Percentiles rank a stretch among this genome's conserved stretches.
Evolutionary conservation across 116 monocot genomes (phyloP).

Genomic region (Phalaenopsis hybrid): DNA sequence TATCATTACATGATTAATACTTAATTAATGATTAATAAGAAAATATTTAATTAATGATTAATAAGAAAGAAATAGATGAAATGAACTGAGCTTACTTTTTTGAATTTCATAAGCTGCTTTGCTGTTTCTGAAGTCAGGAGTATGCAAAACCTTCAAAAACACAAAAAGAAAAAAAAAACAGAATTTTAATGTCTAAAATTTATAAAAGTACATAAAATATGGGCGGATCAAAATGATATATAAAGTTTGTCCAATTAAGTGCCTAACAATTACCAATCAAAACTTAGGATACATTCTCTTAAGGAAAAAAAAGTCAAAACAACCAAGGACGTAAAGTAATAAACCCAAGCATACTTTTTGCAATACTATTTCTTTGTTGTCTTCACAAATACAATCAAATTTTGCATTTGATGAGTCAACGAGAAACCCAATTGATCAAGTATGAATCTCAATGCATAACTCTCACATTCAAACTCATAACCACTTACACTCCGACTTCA

Average conservation of each 20-base stretch:
- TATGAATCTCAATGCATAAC: no score
- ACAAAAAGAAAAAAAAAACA: background rate
- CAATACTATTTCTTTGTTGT: no score
- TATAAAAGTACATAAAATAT: background rate
- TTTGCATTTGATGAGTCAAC: no score
- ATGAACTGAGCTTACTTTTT: slow-evolving; percentile 29
- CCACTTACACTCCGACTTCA: no score
- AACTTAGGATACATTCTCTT: background rate
- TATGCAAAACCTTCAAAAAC: slow-evolving; percentile 33
- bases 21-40: background rate
- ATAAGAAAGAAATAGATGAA: background rate
- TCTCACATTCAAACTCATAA: no score
- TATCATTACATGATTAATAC: background rate
- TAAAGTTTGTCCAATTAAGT: background rate
- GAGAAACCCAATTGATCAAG: no score
- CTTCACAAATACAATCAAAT: no score
- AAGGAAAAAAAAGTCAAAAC: background rate
- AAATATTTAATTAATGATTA: background rate
- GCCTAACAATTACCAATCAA: background rate
- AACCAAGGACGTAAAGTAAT: background rate
- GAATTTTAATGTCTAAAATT: background rate
- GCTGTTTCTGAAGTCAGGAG: slow-evolving; percentile 40
- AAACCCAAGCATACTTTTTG: no score
- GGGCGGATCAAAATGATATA: background rate
- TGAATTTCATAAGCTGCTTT: slow-evolving; percentile 40